Percentiles rank a stretch among this genome's conserved stretches.
Evolutionary conservation across 169 alveolate species (phyloP).

Genomic region (Plasmodium relictum): DNA sequence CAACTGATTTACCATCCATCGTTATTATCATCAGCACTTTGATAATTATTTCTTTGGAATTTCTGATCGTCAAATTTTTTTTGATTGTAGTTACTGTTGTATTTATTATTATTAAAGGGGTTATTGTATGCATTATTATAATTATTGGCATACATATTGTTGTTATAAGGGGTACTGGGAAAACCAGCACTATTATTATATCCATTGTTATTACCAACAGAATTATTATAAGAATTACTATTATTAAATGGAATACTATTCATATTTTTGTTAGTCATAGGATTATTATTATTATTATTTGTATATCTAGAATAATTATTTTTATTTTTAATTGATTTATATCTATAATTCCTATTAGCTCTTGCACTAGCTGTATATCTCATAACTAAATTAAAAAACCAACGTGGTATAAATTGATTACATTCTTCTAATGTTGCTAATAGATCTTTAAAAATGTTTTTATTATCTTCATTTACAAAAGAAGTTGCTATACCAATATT

Average conservation of each 20-base stretch:
- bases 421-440: slow-evolving; percentile 86
- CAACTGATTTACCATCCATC: slow-evolving; percentile 27
- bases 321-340: slow-evolving; percentile 18
- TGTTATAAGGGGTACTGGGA: slow-evolving; percentile 39
- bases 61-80: slow-evolving; percentile 38
- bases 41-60: slow-evolving; percentile 42
- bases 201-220: slow-evolving; percentile 14
- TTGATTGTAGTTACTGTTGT: slow-evolving; percentile 26
- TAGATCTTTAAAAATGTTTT: slow-evolving; percentile 91
- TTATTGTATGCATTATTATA: slow-evolving; percentile 5
- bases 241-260: slow-evolving; percentile 50
- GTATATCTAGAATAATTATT: slow-evolving; percentile 24
- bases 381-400: slow-evolving; percentile 85
- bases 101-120: slow-evolving; percentile 28
- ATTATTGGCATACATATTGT: slow-evolving; percentile 28
- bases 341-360: slow-evolving; percentile 50
- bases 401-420: slow-evolving; percentile 84
- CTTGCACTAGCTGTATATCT: slow-evolving; percentile 73
- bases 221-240: slow-evolving; percentile 2
- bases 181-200: slow-evolving; percentile 16
- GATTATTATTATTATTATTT: slow-evolving; percentile 22
- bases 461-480: slow-evolving; percentile 92
- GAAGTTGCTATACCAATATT: slow-evolving; percentile 97
- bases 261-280: slow-evolving; percentile 1
- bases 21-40: slow-evolving; percentile 30